Conservation (phyloP, 1,139 yeast genomes). For the Debaryomyces robertsiae region DNA sequence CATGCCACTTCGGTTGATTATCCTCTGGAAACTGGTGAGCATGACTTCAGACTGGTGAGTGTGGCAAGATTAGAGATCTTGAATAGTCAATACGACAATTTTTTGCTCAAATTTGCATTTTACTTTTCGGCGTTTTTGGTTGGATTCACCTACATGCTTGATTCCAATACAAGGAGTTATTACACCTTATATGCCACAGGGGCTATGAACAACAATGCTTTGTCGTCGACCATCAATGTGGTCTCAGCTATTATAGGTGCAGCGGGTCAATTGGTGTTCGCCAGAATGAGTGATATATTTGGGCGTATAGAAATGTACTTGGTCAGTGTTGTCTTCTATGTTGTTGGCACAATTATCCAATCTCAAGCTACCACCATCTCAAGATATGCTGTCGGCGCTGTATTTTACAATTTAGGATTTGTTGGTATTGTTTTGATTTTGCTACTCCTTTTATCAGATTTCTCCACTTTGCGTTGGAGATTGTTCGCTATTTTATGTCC, state of each 20-base stretch:
- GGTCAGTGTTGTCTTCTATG: slow-evolving; percentile 55
- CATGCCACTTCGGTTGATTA: too few species aligned
- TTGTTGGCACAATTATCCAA: slow-evolving; percentile 64
- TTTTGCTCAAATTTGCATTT: slow-evolving; percentile 21
- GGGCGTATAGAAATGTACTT: slow-evolving; percentile 59
- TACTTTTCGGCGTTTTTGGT: slow-evolving; percentile 29
- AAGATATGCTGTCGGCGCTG: slow-evolving; percentile 66
- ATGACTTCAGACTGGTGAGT: slow-evolving; percentile 19
- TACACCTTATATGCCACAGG: slow-evolving; percentile 45
- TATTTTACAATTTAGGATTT: slow-evolving; percentile 64
- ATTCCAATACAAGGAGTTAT: slow-evolving; percentile 10
- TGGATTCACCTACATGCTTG: slow-evolving; percentile 31
- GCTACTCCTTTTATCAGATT: slow-evolving; percentile 53
- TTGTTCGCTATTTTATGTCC: slow-evolving; percentile 58
- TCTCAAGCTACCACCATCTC: slow-evolving; percentile 63
- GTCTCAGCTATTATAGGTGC: slow-evolving; percentile 41
- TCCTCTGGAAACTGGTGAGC: not conserved
- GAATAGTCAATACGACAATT: slow-evolving; percentile 29
- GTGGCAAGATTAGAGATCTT: slow-evolving; percentile 38
- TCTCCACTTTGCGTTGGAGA: slow-evolving; percentile 65
- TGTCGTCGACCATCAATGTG: slow-evolving; percentile 59
- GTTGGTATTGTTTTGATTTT: slow-evolving; percentile 57
- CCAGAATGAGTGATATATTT: slow-evolving; percentile 62
- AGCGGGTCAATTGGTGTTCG: slow-evolving; percentile 59
- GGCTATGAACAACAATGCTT: slow-evolving; percentile 56